Conservation (phyloP, 2,329 filamentous ascomycete genomes). For the Ophiostoma sp. region DNA sequence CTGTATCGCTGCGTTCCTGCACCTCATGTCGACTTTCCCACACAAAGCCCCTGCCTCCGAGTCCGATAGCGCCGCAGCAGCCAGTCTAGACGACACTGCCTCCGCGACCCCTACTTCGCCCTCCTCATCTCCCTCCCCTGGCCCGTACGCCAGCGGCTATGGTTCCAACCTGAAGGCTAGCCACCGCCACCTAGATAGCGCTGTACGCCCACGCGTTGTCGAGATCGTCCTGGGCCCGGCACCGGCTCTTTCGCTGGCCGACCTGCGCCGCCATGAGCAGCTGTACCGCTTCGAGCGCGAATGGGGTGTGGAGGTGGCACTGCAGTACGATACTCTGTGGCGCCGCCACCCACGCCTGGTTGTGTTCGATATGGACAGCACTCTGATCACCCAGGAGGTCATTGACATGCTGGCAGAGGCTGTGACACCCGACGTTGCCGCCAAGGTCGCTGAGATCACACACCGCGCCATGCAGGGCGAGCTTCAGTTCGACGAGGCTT, state of each 20-base stretch:
- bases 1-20: conserved; percentile 60
- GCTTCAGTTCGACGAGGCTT: conserved; percentile 79
- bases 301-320: conserved; percentile 79
- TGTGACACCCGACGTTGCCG: conserved; percentile 66
- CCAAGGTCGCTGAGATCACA: conserved; percentile 81
- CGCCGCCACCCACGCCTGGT: conserved; percentile 77
- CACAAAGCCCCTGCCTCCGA: conserved; percentile 34
- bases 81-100: background rate
- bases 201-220: conserved; percentile 56
- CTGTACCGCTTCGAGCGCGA: conserved; percentile 80
- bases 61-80: background rate
- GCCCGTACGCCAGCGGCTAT: conserved; percentile 21
- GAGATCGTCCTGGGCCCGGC: conserved; percentile 60
- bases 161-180: conserved; percentile 50
- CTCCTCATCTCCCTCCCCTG: background rate
- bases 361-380: conserved; percentile 98
- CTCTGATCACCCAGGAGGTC: conserved; percentile 92
- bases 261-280: conserved; percentile 72
- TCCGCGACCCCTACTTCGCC: background rate
- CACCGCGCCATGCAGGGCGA: conserved; percentile 93
- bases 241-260: conserved; percentile 56
- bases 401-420: conserved; percentile 90
- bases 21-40: conserved; percentile 60
- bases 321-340: conserved; percentile 69
- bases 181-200: conserved; percentile 59